Evolutionary conservation across 129 eudicot species (phyloP), one percentile per base, ranked within the genome.

Genomic region (Tagetes erecta): DNA sequence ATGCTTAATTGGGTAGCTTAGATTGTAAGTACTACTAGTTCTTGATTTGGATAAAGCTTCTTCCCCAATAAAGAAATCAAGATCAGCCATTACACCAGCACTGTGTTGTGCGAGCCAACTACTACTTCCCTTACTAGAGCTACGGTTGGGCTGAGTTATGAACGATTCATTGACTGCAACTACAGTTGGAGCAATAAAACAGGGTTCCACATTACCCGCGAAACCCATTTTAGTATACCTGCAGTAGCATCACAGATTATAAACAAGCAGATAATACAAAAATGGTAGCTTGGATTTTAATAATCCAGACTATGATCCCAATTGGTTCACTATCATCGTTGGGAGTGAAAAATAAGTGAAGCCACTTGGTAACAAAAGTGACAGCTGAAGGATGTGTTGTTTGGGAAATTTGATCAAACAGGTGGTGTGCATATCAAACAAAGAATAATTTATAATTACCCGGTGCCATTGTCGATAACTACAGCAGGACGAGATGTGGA

Each of bases 31-130:
- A 80, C 77, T 87, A 73, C 85, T 91, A 64, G 86, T 86, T 82
- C 87, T 83, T 70, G 97, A 85, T 87, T 85, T 90, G 30, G 90
- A 60, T 11, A 88, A 45, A 6, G 96, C 99, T 62, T 94, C 96
- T 37, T 94, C 97, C 35, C 99, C 99, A 14, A 94, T 91, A 59
- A 56, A 88, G 63, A 90, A 94, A 82, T 94, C 99, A 73, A 94
- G 95, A 91, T 94, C 99, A 45, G 99, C 99, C 99, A 94, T 88
- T n/a, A 94, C 97, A 50, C 99, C 97, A 0, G 99, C 99, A 64
- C 84, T 90, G 56, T 94, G 91, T 64, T 90, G 96, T 38, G 96
- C 84, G 46, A 86, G 31, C 99, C 91, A 88, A 74, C 88, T 94
- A 78, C 87, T 88, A 47, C 76, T 79, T 20, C 83, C 76, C 82